Evolutionary conservation across 306 rosid species (phyloP).

Genomic region (Elaeagnus macrophylla): DNA sequence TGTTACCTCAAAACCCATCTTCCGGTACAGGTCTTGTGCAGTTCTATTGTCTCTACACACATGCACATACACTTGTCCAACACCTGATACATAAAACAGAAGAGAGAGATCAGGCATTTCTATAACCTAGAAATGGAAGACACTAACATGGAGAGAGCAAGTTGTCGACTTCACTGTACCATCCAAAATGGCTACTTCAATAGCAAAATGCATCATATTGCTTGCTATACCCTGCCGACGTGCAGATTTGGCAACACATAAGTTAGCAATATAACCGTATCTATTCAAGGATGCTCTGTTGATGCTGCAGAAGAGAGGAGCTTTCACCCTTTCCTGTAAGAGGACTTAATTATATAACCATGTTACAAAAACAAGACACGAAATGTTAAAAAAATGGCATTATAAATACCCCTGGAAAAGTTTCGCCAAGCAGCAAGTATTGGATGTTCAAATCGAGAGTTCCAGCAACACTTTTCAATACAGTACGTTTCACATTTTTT

Average conservation of each 20-base stretch:
- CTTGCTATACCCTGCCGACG: slow-evolving; percentile 79
- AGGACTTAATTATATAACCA: slow-evolving; percentile 10
- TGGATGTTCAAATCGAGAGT: slow-evolving; percentile 76
- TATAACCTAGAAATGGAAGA: slow-evolving; percentile 1
- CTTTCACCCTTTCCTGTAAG: slow-evolving; percentile 55
- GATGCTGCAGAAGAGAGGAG: slow-evolving; percentile 44
- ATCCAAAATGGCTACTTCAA: slow-evolving; percentile 46
- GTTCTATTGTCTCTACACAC: slow-evolving; percentile 49
- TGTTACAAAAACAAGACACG: slow-evolving; percentile 10
- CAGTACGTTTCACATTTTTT: slow-evolving; percentile 43
- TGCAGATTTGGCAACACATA: slow-evolving; percentile 64
- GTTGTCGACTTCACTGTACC: slow-evolving; percentile 37
- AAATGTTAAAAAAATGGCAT: slow-evolving; percentile 6
- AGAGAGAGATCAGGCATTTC: slow-evolving; percentile 1
- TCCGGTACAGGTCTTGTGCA: slow-evolving; percentile 55
- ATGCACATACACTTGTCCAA: slow-evolving; percentile 62
- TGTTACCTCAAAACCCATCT: slow-evolving; percentile 78
- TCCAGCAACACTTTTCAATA: slow-evolving; percentile 72
- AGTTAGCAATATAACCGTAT: slow-evolving; percentile 77
- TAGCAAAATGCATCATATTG: slow-evolving; percentile 75
- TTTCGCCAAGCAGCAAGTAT: slow-evolving; percentile 73
- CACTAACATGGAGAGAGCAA: not conserved
- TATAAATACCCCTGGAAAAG: slow-evolving; percentile 68
- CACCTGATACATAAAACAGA: slow-evolving; percentile 37
- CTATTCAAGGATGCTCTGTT: slow-evolving; percentile 40